Base-by-base conservation (phyloP, 768 basidiomycete species). In the Lentinula edodes region DNA sequence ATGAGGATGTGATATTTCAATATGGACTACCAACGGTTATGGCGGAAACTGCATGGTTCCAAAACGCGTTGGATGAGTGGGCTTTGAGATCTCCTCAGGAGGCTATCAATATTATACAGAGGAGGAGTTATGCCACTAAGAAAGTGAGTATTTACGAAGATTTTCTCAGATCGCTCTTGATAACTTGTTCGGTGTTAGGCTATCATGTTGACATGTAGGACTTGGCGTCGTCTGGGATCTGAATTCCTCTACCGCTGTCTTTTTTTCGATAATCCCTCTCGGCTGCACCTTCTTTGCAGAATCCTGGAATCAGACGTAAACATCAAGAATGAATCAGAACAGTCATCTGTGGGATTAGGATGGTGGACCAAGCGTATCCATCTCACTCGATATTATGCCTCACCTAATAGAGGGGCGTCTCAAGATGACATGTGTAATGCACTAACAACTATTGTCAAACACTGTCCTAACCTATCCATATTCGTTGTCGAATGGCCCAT, bases 331-430 rank as follows among this genome's bases (percentile, higher is more conserved):
- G 18, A 36, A 34, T 12, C 9, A 8, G 41, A 20, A 41, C 18
- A 43, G 20, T 38, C 58, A 23, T 46, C 45, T 48, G 45, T 59
- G 18, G 58, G 58, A 12, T 34, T 59, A 1, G 89, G 89, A 5
- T 88, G 87, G 86, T 89, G 86, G 83, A 82, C 87, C 0, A 80
- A 80, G 38, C 79, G 89, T n/a, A 74, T 92, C n/a, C 89, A 92
- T 59, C 74, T 91, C 34, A 78, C 81, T 2, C 80, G 83, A 8
- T 83, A 81, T 70, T 76, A 78, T 60, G 68, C 71, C 6, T 64
- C 66, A 13, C 68, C 67, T 35, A 74, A 73, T 6, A 76, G 72
- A 8, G 75, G 73, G 5, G 70, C 76, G 2, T 77, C 79, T 6
- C 74, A 82, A 66, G 74, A 79, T 9, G 77, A 83, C 36, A 74